Evolutionary conservation across 2,329 filamentous ascomycete species (phyloP).

Genomic region (Neofusicoccum sp.): DNA sequence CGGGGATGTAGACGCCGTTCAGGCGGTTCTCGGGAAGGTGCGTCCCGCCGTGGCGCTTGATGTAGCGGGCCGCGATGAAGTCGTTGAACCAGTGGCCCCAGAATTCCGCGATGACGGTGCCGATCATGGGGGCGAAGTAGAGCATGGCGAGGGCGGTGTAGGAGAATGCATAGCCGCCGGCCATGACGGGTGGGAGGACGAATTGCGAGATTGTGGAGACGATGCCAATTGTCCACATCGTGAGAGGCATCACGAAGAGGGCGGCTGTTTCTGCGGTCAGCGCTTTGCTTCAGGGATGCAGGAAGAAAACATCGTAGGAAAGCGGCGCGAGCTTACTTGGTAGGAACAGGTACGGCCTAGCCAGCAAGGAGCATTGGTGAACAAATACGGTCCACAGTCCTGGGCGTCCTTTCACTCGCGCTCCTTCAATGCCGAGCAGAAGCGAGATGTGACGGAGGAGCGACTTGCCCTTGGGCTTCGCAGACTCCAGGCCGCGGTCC

Average conservation of each 20-base stretch:
- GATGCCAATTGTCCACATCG: slow-evolving; percentile 34
- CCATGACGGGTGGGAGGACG: slow-evolving; percentile 26
- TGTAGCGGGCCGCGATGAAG: slow-evolving; percentile 36
- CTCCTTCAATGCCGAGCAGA: slow-evolving; percentile 17
- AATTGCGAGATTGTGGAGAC: slow-evolving; percentile 31
- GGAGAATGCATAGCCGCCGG: slow-evolving; percentile 23
- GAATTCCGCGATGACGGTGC: slow-evolving; percentile 34
- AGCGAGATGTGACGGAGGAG: slow-evolving; percentile 4
- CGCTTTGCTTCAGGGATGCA: neutral
- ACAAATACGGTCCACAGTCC: slow-evolving; percentile 5
- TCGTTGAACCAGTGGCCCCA: slow-evolving; percentile 44
- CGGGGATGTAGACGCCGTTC: slow-evolving; percentile 35
- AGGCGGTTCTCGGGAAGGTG: slow-evolving; percentile 38
- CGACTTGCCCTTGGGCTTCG: slow-evolving; percentile 13
- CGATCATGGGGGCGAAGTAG: slow-evolving; percentile 41
- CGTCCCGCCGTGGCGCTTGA: slow-evolving; percentile 33
- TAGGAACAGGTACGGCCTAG: slow-evolving; percentile 27
- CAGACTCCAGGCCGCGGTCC: slow-evolving; percentile 26
- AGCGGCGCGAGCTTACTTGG: slow-evolving; percentile 23
- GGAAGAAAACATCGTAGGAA: neutral
- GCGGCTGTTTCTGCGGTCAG: slow-evolving; percentile 1
- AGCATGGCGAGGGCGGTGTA: slow-evolving; percentile 32
- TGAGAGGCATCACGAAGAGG: slow-evolving; percentile 28
- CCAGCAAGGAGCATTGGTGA: slow-evolving; percentile 22
- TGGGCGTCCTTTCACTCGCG: slow-evolving; percentile 6